Evolutionary conservation across 176 grass and related monocot genomes (phyloP).

Genomic region (Triticum aestivum): DNA sequence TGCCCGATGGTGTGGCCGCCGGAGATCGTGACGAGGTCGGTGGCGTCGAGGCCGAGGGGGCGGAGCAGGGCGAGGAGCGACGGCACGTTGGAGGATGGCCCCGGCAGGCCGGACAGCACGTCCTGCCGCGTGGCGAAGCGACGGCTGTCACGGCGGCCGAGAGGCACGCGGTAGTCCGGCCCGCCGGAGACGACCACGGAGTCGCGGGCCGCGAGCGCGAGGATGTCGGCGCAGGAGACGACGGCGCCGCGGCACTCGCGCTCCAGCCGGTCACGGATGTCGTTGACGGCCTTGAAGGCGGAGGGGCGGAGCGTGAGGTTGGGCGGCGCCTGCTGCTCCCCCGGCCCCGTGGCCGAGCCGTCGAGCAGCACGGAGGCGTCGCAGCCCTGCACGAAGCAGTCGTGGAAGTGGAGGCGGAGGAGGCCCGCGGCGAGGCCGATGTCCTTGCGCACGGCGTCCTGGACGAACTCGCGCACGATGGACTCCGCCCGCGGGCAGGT

Average conservation of each 20-base stretch:
- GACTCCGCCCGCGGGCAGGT: too few species aligned
- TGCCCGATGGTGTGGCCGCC: conserved; percentile 30
- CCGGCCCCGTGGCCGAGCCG: conserved; percentile 49
- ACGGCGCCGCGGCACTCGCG: conserved; percentile 42
- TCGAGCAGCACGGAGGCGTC: conserved; percentile 40
- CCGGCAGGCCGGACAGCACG: conserved; percentile 27
- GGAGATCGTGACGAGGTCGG: conserved; percentile 61
- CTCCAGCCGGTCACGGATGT: conserved; percentile 36
- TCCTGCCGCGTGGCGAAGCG: not conserved
- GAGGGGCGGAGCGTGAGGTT: conserved; percentile 54
- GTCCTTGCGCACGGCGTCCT: conserved; percentile 27
- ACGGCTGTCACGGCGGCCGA: conserved; percentile 52
- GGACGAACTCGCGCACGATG: conserved; percentile 1
- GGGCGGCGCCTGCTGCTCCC: conserved; percentile 62
- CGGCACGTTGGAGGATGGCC: conserved; percentile 32
- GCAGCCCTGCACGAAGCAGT: conserved; percentile 75
- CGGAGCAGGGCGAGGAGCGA: conserved; percentile 21
- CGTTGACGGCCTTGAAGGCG: conserved; percentile 77
- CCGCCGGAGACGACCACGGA: conserved; percentile 33
- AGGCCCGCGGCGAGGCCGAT: conserved; percentile 60
- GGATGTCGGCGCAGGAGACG: conserved; percentile 6
- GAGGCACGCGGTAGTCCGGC: conserved; percentile 47
- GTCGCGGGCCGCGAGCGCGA: not conserved
- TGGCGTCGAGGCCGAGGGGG: conserved; percentile 37
- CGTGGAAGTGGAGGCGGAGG: conserved; percentile 82